Evolutionary conservation across 1,284 basidiomycete species (phyloP).

Genomic region (Ceratobasidium sp.): DNA sequence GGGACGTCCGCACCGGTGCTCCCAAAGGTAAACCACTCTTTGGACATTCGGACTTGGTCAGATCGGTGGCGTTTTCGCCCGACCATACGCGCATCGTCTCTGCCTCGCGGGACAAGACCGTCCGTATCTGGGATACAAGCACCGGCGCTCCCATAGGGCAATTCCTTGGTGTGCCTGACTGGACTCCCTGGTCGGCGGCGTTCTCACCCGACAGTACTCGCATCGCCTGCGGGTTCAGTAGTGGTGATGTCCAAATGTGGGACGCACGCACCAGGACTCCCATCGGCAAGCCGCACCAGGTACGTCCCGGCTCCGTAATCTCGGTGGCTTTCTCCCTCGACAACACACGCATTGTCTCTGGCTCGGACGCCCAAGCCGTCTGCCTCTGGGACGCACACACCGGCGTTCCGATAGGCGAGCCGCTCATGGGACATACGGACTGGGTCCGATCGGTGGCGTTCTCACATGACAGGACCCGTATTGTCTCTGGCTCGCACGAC

Average conservation of each 20-base stretch:
- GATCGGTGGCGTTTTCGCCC: neutral
- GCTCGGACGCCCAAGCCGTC: neutral
- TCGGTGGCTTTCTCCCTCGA: neutral
- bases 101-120: neutral
- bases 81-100: neutral
- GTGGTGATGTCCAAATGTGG: neutral
- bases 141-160: neutral
- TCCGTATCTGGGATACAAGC: neutral
- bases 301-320: neutral
- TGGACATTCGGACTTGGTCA: neutral
- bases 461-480: neutral
- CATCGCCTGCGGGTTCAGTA: neutral
- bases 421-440: neutral
- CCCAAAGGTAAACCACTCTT: neutral
- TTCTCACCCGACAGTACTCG: conserved; percentile 14
- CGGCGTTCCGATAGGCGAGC: neutral
- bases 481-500: neutral
- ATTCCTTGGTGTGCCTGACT: neutral
- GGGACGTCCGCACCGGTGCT: neutral
- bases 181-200: neutral
- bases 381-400: neutral
- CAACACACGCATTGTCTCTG: neutral
- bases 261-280: neutral
- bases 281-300: neutral
- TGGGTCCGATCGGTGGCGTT: neutral